Percentiles rank a stretch among this genome's conserved stretches.
Evolutionary conservation across 2,329 filamentous ascomycete genomes (phyloP).

Genomic region (Trichocomaceae sp.): DNA sequence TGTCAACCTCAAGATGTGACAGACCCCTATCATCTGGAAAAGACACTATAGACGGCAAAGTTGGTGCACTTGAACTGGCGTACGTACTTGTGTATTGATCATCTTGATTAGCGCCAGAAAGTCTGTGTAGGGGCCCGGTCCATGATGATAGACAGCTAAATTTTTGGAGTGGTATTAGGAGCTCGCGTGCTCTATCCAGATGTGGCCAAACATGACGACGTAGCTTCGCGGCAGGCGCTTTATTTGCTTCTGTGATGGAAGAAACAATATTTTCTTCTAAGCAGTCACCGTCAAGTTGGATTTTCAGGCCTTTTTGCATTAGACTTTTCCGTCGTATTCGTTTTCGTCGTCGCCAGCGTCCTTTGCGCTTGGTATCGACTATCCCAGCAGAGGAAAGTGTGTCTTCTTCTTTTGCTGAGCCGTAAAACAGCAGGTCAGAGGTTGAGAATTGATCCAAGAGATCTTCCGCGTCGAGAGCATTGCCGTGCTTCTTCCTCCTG

Average conservation of each 20-base stretch:
- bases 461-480: background rate
- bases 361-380: slow-evolving; percentile 17
- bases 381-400: slow-evolving; percentile 31
- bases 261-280: slow-evolving; percentile 11
- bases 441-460: background rate
- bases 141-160: background rate
- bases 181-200: slow-evolving; percentile 26
- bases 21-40: background rate
- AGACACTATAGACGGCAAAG: background rate
- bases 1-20: background rate
- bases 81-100: slow-evolving; percentile 15
- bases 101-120: slow-evolving; percentile 14
- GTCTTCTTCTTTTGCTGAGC: slow-evolving; percentile 18
- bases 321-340: background rate
- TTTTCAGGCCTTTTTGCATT: no score
- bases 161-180: slow-evolving; percentile 16
- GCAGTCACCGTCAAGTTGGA: background rate
- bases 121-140: slow-evolving; percentile 19
- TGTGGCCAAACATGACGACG: slow-evolving; percentile 27
- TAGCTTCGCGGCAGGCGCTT: slow-evolving; percentile 13
- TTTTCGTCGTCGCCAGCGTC: background rate
- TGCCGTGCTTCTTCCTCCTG: background rate
- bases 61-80: slow-evolving; percentile 15
- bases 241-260: slow-evolving; percentile 15
- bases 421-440: background rate